These are phyloP conservation scores for Coemansia sp. DNA, from an alignment of 192 early-diverging fungal genomes.

Conservation along the genomic window DNA sequence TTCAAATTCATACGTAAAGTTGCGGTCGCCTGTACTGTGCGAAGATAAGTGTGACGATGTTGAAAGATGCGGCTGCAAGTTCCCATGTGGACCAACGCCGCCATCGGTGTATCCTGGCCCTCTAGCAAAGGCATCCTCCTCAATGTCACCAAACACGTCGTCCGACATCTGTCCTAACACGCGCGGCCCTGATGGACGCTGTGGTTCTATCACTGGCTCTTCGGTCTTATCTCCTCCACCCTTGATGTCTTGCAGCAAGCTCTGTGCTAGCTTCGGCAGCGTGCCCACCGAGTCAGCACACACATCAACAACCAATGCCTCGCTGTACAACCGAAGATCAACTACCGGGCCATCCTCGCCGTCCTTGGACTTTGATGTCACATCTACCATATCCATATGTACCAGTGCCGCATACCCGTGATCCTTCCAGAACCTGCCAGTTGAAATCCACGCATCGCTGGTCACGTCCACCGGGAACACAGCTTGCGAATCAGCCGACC, in stretches of 20 bases:
- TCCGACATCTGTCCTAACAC: conserved; percentile 32
- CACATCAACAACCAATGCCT: conserved; percentile 42
- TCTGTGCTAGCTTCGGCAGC: conserved; percentile 29
- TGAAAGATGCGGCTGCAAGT: conserved; percentile 7
- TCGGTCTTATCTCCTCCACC: conserved; percentile 4
- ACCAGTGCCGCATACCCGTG: conserved; percentile 46
- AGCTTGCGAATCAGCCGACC: conserved; percentile 33
- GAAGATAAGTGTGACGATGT: conserved; percentile 14
- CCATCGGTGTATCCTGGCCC: neutral
- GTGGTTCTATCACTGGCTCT: neutral
- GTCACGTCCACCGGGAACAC: conserved; percentile 31
- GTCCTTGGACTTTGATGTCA: conserved; percentile 37
- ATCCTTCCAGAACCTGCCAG: conserved; percentile 51
- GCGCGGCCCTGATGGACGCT: conserved; percentile 17
- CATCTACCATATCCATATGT: conserved; percentile 53
- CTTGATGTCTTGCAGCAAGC: conserved; percentile 25
- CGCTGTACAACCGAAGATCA: conserved; percentile 46
- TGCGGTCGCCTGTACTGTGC: conserved; percentile 17
- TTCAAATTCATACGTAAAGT: conserved; percentile 51
- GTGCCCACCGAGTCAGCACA: conserved; percentile 46
- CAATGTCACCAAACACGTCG: conserved; percentile 52
- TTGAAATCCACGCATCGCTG: conserved; percentile 52
- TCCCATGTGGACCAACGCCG: neutral
- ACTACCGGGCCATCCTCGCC: conserved; percentile 44
- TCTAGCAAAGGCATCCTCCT: conserved; percentile 44